phyloP scores from a whole-genome alignment of 2,329 filamentous ascomycete genomes.

The Cladorrhinum sp. region DNA sequence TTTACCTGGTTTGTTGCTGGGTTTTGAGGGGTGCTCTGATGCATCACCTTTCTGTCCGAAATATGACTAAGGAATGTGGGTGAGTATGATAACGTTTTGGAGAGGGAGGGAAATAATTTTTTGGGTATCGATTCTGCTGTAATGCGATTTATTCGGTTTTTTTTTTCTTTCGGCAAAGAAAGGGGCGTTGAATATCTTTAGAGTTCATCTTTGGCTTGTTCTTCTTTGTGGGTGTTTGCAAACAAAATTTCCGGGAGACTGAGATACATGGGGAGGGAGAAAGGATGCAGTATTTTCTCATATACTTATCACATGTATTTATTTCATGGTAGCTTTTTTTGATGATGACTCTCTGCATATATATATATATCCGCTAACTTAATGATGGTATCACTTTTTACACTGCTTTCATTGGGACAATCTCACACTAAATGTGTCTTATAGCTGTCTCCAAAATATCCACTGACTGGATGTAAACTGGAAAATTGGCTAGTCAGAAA shows the following conservation, averaged over 20 bases:
- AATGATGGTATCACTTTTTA: constrained; percentile 12
- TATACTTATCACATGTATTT: not conserved
- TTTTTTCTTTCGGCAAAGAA: not conserved
- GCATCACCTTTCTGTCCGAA: not conserved
- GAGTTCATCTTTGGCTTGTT: not conserved
- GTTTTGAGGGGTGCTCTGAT: constrained; percentile 32
- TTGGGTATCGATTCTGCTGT: not conserved
- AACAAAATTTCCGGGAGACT: not conserved
- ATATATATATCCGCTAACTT: constrained; percentile 19
- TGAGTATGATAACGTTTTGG: not conserved
- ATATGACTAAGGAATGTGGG: not conserved
- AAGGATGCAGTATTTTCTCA: not conserved
- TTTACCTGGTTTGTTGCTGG: constrained; percentile 65
- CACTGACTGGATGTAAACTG: no score
- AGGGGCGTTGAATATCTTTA: not conserved
- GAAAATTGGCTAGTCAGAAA: no score
- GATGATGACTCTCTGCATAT: constrained; percentile 14
- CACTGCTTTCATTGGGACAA: constrained; percentile 11
- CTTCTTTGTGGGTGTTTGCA: not conserved
- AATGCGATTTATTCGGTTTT: not conserved
- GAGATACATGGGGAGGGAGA: not conserved
- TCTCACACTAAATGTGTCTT: not conserved
- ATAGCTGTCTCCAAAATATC: no score
- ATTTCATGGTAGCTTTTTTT: constrained; percentile 8
- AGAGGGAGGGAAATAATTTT: not conserved